Conservation (phyloP, 2,329 filamentous ascomycete species). For the Aspergillus sp. region DNA sequence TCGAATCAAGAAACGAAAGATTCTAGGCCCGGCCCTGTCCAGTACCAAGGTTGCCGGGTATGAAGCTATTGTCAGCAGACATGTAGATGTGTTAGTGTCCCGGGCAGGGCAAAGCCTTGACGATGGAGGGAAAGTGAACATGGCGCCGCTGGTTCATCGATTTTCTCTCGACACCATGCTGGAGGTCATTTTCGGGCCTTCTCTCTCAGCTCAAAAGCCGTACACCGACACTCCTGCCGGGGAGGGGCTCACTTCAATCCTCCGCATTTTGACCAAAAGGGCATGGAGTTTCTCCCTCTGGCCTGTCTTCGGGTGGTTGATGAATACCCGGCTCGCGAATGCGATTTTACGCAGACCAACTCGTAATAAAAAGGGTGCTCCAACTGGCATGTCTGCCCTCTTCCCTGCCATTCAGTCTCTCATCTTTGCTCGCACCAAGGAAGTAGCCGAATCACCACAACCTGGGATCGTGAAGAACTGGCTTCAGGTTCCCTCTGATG, state of each 20-base stretch:
- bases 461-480: constrained; percentile 11
- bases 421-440: constrained; percentile 5
- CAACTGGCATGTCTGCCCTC: constrained; percentile 5
- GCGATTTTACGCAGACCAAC: constrained; percentile 1
- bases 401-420: constrained; percentile 1
- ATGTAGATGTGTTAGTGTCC: constrained; percentile 7
- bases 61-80: constrained; percentile 6
- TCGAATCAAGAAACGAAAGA: constrained; percentile 10
- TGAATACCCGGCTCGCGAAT: constrained; percentile 7
- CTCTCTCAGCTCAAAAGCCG: constrained; percentile 4
- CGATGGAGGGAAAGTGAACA: constrained; percentile 3
- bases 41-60: constrained; percentile 7
- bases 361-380: constrained; percentile 1
- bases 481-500: constrained; percentile 8
- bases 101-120: background rate
- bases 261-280: constrained; percentile 8
- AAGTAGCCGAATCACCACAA: constrained; percentile 1
- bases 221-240: constrained; percentile 7
- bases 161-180: constrained; percentile 11
- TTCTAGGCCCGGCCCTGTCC: constrained; percentile 9
- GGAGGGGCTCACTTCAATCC: constrained; percentile 1
- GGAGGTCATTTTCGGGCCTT: constrained; percentile 12
- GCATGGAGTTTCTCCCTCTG: constrained; percentile 12
- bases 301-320: constrained; percentile 11
- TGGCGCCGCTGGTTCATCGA: constrained; percentile 8